Conservation (phyloP, 495 filamentous ascomycete species). For the Lasiosphaeria miniovina region DNA sequence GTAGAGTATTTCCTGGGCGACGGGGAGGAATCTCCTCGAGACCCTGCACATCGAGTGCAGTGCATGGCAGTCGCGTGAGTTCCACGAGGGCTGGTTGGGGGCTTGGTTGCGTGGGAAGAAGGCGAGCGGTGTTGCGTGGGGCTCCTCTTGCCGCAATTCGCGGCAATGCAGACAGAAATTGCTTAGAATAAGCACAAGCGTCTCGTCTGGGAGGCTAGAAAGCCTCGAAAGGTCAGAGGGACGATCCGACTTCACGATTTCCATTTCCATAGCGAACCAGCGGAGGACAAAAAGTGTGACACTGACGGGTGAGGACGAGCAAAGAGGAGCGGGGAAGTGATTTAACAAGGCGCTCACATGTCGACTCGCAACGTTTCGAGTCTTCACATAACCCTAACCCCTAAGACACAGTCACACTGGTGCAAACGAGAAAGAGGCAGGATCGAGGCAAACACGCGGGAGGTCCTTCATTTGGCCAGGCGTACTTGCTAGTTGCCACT, state of each 20-base stretch:
- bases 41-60: conserved; percentile 18
- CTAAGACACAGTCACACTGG: too few species aligned
- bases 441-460: too few species aligned
- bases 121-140: conserved; percentile 5
- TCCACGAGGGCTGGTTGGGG: conserved; percentile 14
- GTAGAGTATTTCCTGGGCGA: conserved; percentile 20
- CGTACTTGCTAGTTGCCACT: too few species aligned
- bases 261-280: neutral
- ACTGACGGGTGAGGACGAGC: neutral
- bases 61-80: conserved; percentile 13
- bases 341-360: neutral
- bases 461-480: too few species aligned
- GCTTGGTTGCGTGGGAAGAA: neutral
- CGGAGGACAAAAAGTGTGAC: neutral
- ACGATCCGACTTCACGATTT: conserved; percentile 4
- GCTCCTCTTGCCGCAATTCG: conserved; percentile 3
- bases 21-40: conserved; percentile 13
- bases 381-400: neutral
- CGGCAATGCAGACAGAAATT: conserved; percentile 22
- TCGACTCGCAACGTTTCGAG: neutral
- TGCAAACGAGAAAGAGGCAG: too few species aligned
- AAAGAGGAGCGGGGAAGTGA: conserved; percentile 5
- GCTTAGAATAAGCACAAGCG: conserved; percentile 19
- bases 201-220: conserved; percentile 18
- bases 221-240: conserved; percentile 3